Base-by-base conservation (phyloP, 2,329 filamentous ascomycete species). In the Fusarium longipes region DNA sequence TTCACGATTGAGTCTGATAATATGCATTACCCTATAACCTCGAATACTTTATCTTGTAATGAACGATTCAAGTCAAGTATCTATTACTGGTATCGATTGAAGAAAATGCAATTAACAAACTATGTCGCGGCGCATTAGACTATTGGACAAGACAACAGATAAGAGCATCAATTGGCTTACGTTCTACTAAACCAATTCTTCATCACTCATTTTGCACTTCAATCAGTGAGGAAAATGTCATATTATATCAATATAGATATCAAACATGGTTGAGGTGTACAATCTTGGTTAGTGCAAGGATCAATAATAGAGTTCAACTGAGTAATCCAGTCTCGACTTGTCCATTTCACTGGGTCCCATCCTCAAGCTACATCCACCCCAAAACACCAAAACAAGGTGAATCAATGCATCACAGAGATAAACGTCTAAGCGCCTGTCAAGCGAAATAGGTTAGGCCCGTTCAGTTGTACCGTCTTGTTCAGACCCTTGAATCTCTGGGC, bases 401-500 rank as follows among this genome's bases (percentile, higher is more conserved):
- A 49, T 49, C 22, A 49, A 49, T 49, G 45, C 45, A 49, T 20
- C 53, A 40, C 61, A 44, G 47, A 58, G 32, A 68, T 49, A 65
- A 38, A 60, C 53, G 53, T 59, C 36, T 44, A 65, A 61, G 45
- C 43, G 58, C 36, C 50, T 29, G 32, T 40, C 43, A 51, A 64
- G 61, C 61, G 61, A 64, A 55, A 63, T 57, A 58, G 38, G 32
- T 63, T 63, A 57, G 58, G 58, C 36, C 29, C 25, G 22, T 33
- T 29, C 48, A 55, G 33, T 47, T 47, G 8, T 24, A 17, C 17
- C 25, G 36, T 38, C 25, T 15, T 4, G 8, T 12, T 15, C 24
- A 27, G 15, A 62, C 40, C 56, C 57, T 62, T 36, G 50, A 56
- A 32, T 25, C 30, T 39, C 58, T 63, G 60, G 52, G 60, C 60